phyloP scores from a whole-genome alignment of 148 eudicot species.

The Arctostaphylos glauca region DNA sequence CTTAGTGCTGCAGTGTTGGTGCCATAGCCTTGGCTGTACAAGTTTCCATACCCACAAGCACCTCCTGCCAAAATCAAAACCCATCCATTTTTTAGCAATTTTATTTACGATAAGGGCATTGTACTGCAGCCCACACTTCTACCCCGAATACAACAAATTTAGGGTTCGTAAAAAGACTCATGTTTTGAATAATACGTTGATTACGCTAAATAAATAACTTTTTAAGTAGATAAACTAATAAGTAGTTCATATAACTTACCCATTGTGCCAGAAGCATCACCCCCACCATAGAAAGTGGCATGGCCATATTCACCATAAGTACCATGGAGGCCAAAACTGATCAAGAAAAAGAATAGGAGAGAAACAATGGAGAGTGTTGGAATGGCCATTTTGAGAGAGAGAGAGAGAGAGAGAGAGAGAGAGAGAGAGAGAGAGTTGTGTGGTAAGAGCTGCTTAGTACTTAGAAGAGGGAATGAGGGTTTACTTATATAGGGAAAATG shows the following conservation, averaged over 20 bases:
- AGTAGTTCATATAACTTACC: conserved; percentile 41
- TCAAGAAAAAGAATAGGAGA: conserved; percentile 25
- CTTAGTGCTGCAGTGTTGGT: conserved; percentile 89
- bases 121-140: no score
- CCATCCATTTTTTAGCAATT: background rate
- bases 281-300: conserved; percentile 93
- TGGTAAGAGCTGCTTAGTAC: background rate
- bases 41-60: conserved; percentile 58
- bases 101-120: no score
- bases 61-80: conserved; percentile 43
- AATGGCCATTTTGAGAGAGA: conserved; percentile 53
- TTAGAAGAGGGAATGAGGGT: background rate
- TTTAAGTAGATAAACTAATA: no score
- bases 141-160: no score
- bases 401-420: no score
- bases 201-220: no score
- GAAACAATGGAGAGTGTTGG: conserved; percentile 25
- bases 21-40: conserved; percentile 75
- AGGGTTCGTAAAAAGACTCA: no score
- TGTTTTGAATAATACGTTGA: no score
- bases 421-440: conserved; percentile 3
- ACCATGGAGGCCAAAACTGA: conserved; percentile 28
- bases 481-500: conserved; percentile 31
- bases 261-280: conserved; percentile 95
- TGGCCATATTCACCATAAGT: conserved; percentile 44